Evolutionary conservation across 164 flowering plant genomes (phyloP).

Genomic region (Vitis riparia): DNA sequence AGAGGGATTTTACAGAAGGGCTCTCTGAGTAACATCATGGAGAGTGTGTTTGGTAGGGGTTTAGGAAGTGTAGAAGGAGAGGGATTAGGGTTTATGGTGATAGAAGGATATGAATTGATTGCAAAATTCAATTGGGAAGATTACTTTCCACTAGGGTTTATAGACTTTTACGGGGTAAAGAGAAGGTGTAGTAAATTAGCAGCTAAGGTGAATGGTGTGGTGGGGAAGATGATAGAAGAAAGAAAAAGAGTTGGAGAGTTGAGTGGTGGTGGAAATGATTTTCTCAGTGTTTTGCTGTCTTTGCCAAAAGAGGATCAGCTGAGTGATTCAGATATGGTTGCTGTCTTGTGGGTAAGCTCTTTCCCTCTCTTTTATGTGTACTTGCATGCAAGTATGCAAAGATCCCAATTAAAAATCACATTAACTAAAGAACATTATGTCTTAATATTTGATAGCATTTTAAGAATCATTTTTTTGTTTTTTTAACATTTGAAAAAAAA

Average conservation of each 20-base stretch:
- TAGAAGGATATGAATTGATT: slow-evolving; percentile 80
- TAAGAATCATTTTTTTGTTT: too few relatives aligned
- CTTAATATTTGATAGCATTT: too few relatives aligned
- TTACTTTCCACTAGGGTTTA: slow-evolving; percentile 54
- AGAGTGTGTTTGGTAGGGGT: slow-evolving; percentile 66
- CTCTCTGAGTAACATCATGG: slow-evolving; percentile 57
- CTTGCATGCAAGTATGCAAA: too few relatives aligned
- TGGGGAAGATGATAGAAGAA: slow-evolving; percentile 53
- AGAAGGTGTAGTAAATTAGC: slow-evolving; percentile 65
- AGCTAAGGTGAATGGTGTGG: slow-evolving; percentile 32
- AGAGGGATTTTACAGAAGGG: slow-evolving; percentile 51
- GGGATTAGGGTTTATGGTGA: slow-evolving; percentile 56
- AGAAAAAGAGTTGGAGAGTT: slow-evolving; percentile 36
- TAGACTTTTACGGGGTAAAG: slow-evolving; percentile 74
- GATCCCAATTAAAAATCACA: too few relatives aligned
- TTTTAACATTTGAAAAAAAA: too few relatives aligned
- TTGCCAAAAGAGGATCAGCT: slow-evolving; percentile 63
- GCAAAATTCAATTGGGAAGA: slow-evolving; percentile 67
- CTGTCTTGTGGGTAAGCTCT: slow-evolving; percentile 76
- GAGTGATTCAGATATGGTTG: slow-evolving; percentile 60
- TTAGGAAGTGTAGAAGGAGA: slow-evolving; percentile 16
- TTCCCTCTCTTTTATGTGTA: slow-evolving; percentile 8
- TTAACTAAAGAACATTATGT: too few relatives aligned
- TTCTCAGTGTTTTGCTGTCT: slow-evolving; percentile 58
- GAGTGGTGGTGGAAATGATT: slow-evolving; percentile 38